phyloP scores from a whole-genome alignment of 768 basidiomycete species.

The Phlegmacium glaucopus region DNA sequence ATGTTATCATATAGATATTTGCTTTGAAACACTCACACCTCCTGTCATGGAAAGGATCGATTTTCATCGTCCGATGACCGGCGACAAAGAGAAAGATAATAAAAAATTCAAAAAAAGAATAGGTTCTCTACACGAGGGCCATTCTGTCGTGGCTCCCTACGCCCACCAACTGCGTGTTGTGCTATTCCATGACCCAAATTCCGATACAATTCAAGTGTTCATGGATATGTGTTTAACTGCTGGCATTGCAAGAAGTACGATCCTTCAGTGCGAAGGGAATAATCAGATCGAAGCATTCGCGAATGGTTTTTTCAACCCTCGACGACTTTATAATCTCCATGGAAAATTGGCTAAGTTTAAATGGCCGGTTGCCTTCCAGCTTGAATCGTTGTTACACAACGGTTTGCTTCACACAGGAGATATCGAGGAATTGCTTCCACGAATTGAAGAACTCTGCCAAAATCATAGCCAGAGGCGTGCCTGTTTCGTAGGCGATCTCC shows the following conservation, averaged over 20 bases:
- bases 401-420: slow-evolving; percentile 60
- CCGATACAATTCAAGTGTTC: slow-evolving; percentile 50
- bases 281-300: slow-evolving; percentile 46
- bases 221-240: slow-evolving; percentile 49
- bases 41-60: slow-evolving; percentile 59
- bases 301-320: slow-evolving; percentile 48
- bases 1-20: slow-evolving; percentile 43
- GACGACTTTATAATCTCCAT: slow-evolving; percentile 42
- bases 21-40: slow-evolving; percentile 65
- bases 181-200: slow-evolving; percentile 45
- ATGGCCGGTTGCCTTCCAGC: slow-evolving; percentile 75
- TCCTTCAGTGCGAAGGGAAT: slow-evolving; percentile 28
- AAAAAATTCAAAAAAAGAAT: slow-evolving; percentile 56
- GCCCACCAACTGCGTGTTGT: slow-evolving; percentile 68
- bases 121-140: slow-evolving; percentile 54
- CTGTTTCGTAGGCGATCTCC: slow-evolving; percentile 39
- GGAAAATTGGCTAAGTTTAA: slow-evolving; percentile 41
- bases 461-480: slow-evolving; percentile 19
- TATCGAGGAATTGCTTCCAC: slow-evolving; percentile 40
- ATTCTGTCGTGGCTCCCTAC: slow-evolving; percentile 60
- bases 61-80: slow-evolving; percentile 50
- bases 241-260: slow-evolving; percentile 32
- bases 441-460: slow-evolving; percentile 39
- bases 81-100: slow-evolving; percentile 34
- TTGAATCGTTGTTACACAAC: slow-evolving; percentile 67